Evolutionary conservation across 192 early-diverging fungal genomes (phyloP).

Genomic region (Dispira parvispora): DNA sequence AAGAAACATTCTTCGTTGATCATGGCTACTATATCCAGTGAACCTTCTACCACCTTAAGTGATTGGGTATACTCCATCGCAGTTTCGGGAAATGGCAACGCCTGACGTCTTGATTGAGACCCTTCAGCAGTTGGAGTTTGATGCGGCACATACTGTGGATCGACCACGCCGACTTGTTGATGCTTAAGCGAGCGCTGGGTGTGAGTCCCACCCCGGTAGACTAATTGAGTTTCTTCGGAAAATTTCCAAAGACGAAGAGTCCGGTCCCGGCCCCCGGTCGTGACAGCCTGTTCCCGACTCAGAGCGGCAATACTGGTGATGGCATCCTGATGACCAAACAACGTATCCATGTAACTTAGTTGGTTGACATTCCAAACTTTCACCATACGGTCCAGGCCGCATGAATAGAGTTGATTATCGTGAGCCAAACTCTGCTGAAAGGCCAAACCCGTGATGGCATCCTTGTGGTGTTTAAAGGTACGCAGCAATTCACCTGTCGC

Average conservation of each 20-base stretch:
- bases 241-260: conserved; percentile 91
- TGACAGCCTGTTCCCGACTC: conserved; percentile 77
- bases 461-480: conserved; percentile 81
- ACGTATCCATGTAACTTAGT: conserved; percentile 80
- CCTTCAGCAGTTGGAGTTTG: not conserved
- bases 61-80: conserved; percentile 12
- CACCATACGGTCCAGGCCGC: conserved; percentile 79
- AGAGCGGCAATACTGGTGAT: conserved; percentile 68
- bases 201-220: conserved; percentile 64
- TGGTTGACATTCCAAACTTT: conserved; percentile 96
- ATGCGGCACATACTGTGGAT: conserved; percentile 7
- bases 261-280: conserved; percentile 76
- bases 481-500: conserved; percentile 50
- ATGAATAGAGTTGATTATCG: conserved; percentile 66
- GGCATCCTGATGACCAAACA: conserved; percentile 95
- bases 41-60: conserved; percentile 28
- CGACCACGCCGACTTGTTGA: conserved; percentile 11
- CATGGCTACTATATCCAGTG: conserved; percentile 73
- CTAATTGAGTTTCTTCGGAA: conserved; percentile 81
- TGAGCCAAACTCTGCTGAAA: conserved; percentile 62
- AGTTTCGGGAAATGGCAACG: not conserved
- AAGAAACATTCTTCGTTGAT: conserved; percentile 89
- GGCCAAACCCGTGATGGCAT: conserved; percentile 64
- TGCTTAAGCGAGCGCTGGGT: conserved; percentile 15
- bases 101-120: conserved; percentile 14